Percentiles rank a stretch among this genome's conserved stretches.
phyloP scores from a whole-genome alignment of 164 flowering plant species.

The Vitis cinerea region DNA sequence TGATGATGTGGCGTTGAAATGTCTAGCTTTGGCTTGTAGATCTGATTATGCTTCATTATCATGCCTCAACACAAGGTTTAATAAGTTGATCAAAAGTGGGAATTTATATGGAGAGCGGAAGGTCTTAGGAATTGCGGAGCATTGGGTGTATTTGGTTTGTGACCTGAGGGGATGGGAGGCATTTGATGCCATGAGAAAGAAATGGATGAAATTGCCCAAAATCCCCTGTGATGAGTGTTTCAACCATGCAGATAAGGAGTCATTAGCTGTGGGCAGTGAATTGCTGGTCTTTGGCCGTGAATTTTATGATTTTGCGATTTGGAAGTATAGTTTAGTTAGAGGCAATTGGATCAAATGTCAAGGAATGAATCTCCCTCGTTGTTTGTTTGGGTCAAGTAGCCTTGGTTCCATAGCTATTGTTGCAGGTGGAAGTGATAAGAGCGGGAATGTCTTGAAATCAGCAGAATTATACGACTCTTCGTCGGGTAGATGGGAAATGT shows the following conservation, averaged over 20 bases:
- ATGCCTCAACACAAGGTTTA: constrained; percentile 42
- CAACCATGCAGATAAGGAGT: constrained; percentile 66
- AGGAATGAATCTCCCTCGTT: constrained; percentile 59
- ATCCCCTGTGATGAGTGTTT: constrained; percentile 73
- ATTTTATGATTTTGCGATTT: constrained; percentile 47
- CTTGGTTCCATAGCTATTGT: constrained; percentile 60
- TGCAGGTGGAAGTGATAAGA: constrained; percentile 68
- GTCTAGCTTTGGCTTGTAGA: constrained; percentile 50
- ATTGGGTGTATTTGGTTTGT: constrained; percentile 63
- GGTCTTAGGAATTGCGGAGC: constrained; percentile 46
- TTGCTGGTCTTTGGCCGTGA: constrained; percentile 68
- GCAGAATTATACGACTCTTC: constrained; percentile 65
- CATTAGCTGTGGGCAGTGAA: constrained; percentile 65
- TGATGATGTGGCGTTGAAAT: constrained; percentile 52
- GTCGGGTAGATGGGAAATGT: constrained; percentile 50
- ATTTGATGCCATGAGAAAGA: constrained; percentile 44
- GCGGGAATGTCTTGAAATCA: constrained; percentile 49
- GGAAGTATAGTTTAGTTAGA: constrained; percentile 47
- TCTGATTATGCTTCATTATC: constrained; percentile 54
- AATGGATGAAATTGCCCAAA: constrained; percentile 57
- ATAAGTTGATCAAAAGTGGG: constrained; percentile 45
- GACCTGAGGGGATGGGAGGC: constrained; percentile 66
- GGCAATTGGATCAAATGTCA: constrained; percentile 46
- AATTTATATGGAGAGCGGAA: constrained; percentile 43
- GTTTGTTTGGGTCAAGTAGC: constrained; percentile 65